Conservation (phyloP, 192 early-diverging fungal species). For the Backusella sp. region DNA sequence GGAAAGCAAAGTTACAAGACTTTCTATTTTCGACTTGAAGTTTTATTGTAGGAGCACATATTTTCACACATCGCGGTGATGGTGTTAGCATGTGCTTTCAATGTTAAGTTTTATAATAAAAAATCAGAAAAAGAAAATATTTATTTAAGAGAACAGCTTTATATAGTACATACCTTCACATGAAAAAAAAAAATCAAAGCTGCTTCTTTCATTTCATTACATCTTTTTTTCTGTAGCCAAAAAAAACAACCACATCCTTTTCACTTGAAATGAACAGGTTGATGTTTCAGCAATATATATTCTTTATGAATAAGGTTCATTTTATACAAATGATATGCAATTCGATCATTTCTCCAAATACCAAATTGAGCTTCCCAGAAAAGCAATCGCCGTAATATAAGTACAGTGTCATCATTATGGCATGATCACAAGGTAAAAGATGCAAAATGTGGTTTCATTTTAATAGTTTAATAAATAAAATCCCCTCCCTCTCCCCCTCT, state of each 20-base stretch:
- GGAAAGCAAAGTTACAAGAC: neutral
- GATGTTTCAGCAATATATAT: neutral
- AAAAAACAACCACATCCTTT: neutral
- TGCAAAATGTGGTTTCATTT: too few species aligned
- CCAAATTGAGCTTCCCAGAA: neutral
- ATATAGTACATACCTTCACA: neutral
- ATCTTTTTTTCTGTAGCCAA: neutral
- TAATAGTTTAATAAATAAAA: too few species aligned
- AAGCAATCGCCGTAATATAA: neutral
- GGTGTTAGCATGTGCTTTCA: neutral
- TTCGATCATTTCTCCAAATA: neutral
- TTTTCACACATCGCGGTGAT: neutral
- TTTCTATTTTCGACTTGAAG: neutral
- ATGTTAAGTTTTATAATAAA: neutral
- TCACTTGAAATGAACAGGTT: neutral
- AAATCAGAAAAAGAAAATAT: neutral
- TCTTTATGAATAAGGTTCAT: neutral
- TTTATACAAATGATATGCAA: neutral
- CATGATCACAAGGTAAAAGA: constrained; percentile 21
- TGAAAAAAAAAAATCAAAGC: neutral
- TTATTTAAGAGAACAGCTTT: neutral
- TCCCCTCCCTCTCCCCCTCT: too few species aligned
- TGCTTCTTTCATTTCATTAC: neutral
- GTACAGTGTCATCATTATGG: neutral
- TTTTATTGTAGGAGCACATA: neutral